These are phyloP conservation scores for Piloderma croceum DNA, from an alignment of 768 basidiomycete genomes.

Conservation along the genomic window DNA sequence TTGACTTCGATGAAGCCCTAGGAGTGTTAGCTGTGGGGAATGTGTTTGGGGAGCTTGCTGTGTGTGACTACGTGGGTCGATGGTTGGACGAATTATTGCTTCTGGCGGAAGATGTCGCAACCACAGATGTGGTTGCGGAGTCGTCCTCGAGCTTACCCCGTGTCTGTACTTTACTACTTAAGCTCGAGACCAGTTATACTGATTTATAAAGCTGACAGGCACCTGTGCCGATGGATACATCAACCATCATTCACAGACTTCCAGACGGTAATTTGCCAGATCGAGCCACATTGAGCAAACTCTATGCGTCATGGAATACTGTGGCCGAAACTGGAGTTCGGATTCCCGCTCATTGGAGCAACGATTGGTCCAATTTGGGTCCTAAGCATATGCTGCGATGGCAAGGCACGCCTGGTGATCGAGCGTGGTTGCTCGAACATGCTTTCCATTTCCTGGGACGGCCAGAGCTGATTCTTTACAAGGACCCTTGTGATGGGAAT, in stretches of 20 bases:
- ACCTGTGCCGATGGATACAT: not conserved
- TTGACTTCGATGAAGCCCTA: constrained; percentile 11
- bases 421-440: constrained; percentile 7
- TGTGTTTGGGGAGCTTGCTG: constrained; percentile 10
- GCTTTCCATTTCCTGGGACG: constrained; percentile 8
- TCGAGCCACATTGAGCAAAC: not conserved
- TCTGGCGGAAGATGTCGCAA: not conserved
- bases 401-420: constrained; percentile 1
- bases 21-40: constrained; percentile 10
- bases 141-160: not conserved
- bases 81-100: not conserved
- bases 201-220: not conserved
- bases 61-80: constrained; percentile 2
- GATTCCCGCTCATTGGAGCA: not conserved
- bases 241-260: not conserved
- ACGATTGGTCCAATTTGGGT: not conserved
- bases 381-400: not conserved
- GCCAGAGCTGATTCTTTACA: not conserved
- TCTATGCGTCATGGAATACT: not conserved
- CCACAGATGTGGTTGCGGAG: not conserved
- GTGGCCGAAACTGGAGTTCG: not conserved
- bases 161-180: not conserved
- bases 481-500: not conserved
- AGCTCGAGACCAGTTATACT: not conserved
- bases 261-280: not conserved